Base-by-base conservation (phyloP, 2,329 filamentous ascomycete genomes). In the Fonsecaea multimorphosa region DNA sequence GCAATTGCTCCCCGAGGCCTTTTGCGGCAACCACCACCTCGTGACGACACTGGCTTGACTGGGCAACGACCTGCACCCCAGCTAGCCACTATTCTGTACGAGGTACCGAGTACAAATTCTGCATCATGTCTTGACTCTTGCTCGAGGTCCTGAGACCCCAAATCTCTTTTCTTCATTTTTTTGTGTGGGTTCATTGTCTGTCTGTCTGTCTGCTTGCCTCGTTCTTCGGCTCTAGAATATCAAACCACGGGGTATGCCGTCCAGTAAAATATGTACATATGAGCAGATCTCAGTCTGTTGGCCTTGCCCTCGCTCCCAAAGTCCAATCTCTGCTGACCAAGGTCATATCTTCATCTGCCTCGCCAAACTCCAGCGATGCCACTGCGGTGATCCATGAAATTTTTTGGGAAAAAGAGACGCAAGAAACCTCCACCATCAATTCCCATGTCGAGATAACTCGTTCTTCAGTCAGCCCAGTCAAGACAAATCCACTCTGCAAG, bases 61-160 rank as follows among this genome's bases (percentile, higher is more conserved):
- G n/a, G n/a, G n/a, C n/a, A n/a, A n/a, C n/a, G n/a, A n/a, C n/a
- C n/a, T n/a, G n/a, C n/a, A n/a, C n/a, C n/a, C n/a, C n/a, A n/a
- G n/a, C n/a, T n/a, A n/a, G n/a, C n/a, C n/a, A n/a, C n/a, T n/a
- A n/a, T n/a, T n/a, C n/a, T n/a, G n/a, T n/a, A n/a, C n/a, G n/a
- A n/a, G n/a, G n/a, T n/a, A n/a, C n/a, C n/a, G n/a, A n/a, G n/a
- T n/a, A n/a, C n/a, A n/a, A n/a, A n/a, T n/a, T n/a, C 12, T 22
- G n/a, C 11, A 27, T 49, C 44, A 12, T 14, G 9, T 49, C 44
- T 27, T 11, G 7, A 2, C 9, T 27, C 11, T 27, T 61, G 46
- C 52, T 54, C 36, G 57, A 67, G 65, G 32, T 67, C 61, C 61
- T 55, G 49, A 56, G 62, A 64, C 52, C 65, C 52, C 57, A 53